Evolutionary conservation across 1,284 basidiomycete species (phyloP), one percentile per base, ranked within the genome.

Genomic region (Earliella scabrosa): DNA sequence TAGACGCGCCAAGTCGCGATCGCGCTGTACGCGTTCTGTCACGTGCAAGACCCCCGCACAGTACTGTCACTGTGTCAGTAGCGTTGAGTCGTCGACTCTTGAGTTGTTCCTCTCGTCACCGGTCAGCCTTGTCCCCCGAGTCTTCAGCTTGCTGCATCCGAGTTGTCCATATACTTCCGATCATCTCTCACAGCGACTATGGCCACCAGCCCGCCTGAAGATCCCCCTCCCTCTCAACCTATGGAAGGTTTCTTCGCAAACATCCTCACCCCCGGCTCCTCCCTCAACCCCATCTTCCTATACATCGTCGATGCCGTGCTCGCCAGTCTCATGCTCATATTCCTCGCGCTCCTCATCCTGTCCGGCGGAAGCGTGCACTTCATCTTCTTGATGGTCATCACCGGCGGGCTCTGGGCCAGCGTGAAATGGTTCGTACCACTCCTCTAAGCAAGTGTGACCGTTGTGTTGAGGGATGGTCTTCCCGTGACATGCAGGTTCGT

Each of bases 201-300:
- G 18, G 16, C 14, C 10, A 45, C n/a, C n/a, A n/a, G n/a, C n/a
- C n/a, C n/a, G n/a, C n/a, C n/a, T 9, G n/a, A 27, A 18, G 52
- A 50, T 4, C 35, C 34, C 11, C n/a, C 34, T 2, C 29, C 18
- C 8, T n/a, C n/a, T n/a, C n/a, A n/a, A n/a, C n/a, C n/a, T n/a
- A n/a, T n/a, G n/a, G 45, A 29, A 21, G 54, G 52, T 5, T 50
- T 59, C 47, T 45, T 59, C 50, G 45, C 55, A 16, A 76, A 78
- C 53, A 77, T 92, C 57, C 76, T 92, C 13, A 80, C 75, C 43
- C 88, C 89, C 13, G 90, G 90, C 29, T 90, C 90, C 2, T 89
- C 89, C 2, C 73, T 91, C 9, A 73, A 89, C 60, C 88, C 90
- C 0, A 81, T 77, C 0, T 90, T 91, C 67, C 78, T 90, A 1